Evolutionary conservation across 2,329 filamentous ascomycete species (phyloP), one percentile per base, ranked within the genome.

Genomic region (Arthrobotrys sphaeroides): DNA sequence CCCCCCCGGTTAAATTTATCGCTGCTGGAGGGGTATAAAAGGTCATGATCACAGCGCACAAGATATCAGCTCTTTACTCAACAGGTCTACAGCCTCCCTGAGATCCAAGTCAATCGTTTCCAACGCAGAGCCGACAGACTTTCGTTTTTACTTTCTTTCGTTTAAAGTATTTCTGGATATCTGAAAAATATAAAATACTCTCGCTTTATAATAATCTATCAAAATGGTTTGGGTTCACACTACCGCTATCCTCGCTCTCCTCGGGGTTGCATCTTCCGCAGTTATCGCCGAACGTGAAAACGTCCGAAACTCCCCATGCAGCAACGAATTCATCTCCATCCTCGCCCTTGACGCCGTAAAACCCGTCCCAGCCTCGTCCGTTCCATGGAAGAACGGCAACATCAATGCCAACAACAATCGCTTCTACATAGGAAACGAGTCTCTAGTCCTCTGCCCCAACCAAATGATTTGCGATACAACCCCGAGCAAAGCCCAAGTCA

Each of bases 201-300:
- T n/a, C n/a, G 16, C 13, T 40, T 12, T 12, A 40, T 28, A 60
- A n/a, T 16, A 49, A 22, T 10, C 20, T 16, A 60, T 60, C 55
- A 49, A 67, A 67, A 67, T 67, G 62, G 49, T 67, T 57, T 51
- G 43, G 43, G 42, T 67, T 18, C 36, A 40, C 57, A 26, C 62
- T 28, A 40, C 49, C 10, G 26, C 49, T 20, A 31, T 67, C 28
- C 22, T 67, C n/a, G 33, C 62, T 12, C 12, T 67, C 18, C 62
- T 67, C n/a, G 62, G 36, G 24, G 38, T 43, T 24, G 62, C 22
- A 20, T 51, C 61, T 10, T 51, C 62, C 18, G 16, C 42, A 16
- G 43, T 36, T 10, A 18, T 65, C 5, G 33, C 10, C 12, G 28
- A n/a, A 9, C 55, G 40, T n/a, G 3, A 5, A 9, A 26, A 36